A percentile compares a stretch with the other conserved stretches of the same genome.
These are phyloP conservation scores for Pseudocercospora musae DNA, from an alignment of 2,329 filamentous ascomycete genomes.

Conservation along the genomic window DNA sequence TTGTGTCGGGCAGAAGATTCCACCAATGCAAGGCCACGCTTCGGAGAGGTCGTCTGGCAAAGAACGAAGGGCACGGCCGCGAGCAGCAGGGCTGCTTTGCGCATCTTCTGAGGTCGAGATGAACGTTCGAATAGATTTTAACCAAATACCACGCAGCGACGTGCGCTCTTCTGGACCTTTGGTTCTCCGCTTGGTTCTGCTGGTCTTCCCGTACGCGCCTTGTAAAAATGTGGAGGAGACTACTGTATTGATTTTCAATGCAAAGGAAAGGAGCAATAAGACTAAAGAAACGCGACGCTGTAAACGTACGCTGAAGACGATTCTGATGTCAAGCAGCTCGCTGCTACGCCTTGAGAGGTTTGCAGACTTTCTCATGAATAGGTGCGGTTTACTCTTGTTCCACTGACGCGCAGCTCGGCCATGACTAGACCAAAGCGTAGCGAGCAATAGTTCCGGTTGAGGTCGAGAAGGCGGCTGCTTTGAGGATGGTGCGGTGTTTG, in stretches of 20 bases:
- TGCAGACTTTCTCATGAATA: not conserved
- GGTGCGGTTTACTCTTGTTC: constrained; percentile 3
- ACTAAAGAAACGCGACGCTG: constrained; percentile 2
- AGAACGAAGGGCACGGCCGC: constrained; percentile 14
- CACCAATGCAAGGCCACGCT: constrained; percentile 72
- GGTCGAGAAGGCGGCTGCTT: not conserved
- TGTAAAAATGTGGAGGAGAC: not conserved
- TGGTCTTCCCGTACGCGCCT: not conserved
- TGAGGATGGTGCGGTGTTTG: not conserved
- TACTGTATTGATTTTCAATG: not conserved
- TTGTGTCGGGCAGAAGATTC: constrained; percentile 49
- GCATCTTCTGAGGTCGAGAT: constrained; percentile 9
- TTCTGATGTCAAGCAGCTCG: too few species aligned
- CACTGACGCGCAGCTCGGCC: constrained; percentile 4
- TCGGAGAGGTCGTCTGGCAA: constrained; percentile 44
- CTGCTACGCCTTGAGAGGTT: not conserved
- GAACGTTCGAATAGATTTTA: not conserved
- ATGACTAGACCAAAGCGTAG: constrained; percentile 5
- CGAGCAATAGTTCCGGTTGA: not conserved
- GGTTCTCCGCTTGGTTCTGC: not conserved
- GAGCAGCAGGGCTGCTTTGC: constrained; percentile 3
- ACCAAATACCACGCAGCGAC: not conserved
- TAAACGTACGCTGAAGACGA: not conserved
- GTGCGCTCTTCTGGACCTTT: not conserved
- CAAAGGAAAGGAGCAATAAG: not conserved